Evolutionary conservation across 2,329 filamentous ascomycete genomes (phyloP), one percentile per base, ranked within the genome.

Genomic region (Colletotrichum noveboracense): DNA sequence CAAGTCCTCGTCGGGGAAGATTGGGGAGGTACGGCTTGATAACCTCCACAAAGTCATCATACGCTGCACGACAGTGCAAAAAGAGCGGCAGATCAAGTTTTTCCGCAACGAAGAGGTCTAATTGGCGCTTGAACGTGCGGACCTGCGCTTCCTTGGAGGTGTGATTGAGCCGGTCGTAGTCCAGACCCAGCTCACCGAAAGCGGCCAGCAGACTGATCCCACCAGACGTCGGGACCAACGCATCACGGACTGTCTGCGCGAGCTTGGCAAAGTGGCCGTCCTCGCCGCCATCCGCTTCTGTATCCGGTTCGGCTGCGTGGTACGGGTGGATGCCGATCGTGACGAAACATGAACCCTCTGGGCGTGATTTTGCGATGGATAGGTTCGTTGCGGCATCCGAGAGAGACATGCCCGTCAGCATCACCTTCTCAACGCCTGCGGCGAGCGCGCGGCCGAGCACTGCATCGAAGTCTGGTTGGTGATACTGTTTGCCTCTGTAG

Each of bases 291-390:
- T 78, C 71, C 16, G 66, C 77, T 2, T 68, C 73, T 1, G 75
- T 79, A 8, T 86, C 85, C 1, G 87, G 84, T 71, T 89, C 87
- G 0, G 79, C 79, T 0, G 87, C 88, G 64, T 90, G 87, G 71
- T 90, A 90, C 0, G 88, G 88, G 72, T 90, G 88, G 5, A 89
- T 83, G 2, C 88, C 88, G 12, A 89, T 82, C 3, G 88, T 89
- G 71, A 88, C 80, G 13, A 82, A 86, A 75, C 87, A 88, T 36
- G 81, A 80, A 14, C 58, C 64, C 4, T 74, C 58, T 4, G 81
- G 83, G 2, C 79, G 81, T 3, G 79, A 80, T 60, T 77, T 70
- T 12, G 80, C 82, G 32, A 84, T 81, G 16, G 75, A 78, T 5
- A 80, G 75, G 66, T 85, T 84, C 18, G 74, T 71, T 1, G 68